Evolutionary conservation across 495 filamentous ascomycete genomes (phyloP).

Genomic region (Collariella sp.): DNA sequence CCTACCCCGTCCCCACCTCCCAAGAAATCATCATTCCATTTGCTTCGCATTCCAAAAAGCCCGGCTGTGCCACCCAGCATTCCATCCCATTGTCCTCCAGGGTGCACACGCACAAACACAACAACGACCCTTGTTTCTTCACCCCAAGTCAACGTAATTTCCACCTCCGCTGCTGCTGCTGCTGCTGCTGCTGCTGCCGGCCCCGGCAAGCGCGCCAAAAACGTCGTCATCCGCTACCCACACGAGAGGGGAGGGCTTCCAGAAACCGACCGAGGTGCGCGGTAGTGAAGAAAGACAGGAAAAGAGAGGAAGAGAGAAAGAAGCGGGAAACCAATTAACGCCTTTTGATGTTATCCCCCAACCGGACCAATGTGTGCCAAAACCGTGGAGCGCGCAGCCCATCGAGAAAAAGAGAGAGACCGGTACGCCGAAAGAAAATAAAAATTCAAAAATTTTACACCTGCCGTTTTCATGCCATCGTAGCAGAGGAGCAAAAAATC

Average conservation of each 20-base stretch:
- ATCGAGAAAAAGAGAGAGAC: not conserved
- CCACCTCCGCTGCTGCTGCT: too few relatives aligned
- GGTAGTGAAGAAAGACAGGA: not conserved
- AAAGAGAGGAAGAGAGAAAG: not conserved
- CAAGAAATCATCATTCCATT: too few relatives aligned
- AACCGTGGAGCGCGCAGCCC: not conserved
- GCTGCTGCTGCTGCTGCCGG: too few relatives aligned
- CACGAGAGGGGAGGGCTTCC: not conserved
- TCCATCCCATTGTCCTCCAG: too few relatives aligned
- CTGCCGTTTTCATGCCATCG: constrained; percentile 12
- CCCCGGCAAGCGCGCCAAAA: too few relatives aligned
- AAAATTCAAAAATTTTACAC: constrained; percentile 2
- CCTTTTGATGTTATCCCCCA: not conserved
- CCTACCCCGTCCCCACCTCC: too few relatives aligned
- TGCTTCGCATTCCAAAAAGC: too few relatives aligned
- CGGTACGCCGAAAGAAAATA: not conserved
- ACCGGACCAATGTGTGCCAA: not conserved
- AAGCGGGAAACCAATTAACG: not conserved
- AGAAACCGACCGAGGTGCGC: not conserved
- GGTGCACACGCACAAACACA: too few relatives aligned
- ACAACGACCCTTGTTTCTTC: too few relatives aligned
- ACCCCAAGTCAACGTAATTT: too few relatives aligned
- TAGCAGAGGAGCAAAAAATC: not conserved
- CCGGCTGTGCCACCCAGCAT: too few relatives aligned
- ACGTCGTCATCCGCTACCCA: not conserved